Evolutionary conservation across 139 green algal species (phyloP), one percentile per base, ranked within the genome.

Genomic region (Asterochloris sp.): DNA sequence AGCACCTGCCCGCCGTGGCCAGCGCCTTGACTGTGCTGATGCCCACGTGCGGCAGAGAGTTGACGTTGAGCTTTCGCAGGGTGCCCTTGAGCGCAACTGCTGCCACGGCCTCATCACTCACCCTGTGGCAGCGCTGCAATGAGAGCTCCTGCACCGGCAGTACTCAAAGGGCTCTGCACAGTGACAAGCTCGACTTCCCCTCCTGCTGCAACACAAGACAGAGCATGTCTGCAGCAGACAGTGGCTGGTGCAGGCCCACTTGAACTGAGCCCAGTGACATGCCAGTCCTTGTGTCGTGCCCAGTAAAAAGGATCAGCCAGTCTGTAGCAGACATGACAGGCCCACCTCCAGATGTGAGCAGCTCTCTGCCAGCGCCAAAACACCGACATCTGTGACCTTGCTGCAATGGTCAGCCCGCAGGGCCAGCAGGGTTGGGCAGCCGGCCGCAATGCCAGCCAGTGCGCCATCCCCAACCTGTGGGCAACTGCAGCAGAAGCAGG

Each of bases 51-150:
- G 62, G 79, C 1, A 91, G 27, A 11, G 81, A 85, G 60, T 76
- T 84, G 19, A 92, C 78, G 23, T 62, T 61, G 0, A 94, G 74
- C 61, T 73, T 69, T 28, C 29, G 79, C 75, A 95, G 69, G 29
- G 63, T 75, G 68, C 87, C 82, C 12, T 69, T 24, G 47, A 80
- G 47, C 16, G 85, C 85, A 21, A 90, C 69, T 15, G 76, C 71
- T 0, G 85, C 81, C 11, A 95, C 28, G 9, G 82, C 85, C 13
- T n/a, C 83, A 73, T 92, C 89, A 9, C 79, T 84, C 26, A 94
- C 79, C 12, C 66, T 67, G 14, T 17, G 29, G 83, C 89, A 94
- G 67, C 89, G 82, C 14, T 86, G 82, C 60, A 91, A 79, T 0
- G 87, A 91, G 23, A 92, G 79, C 12, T 79, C 62, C 83, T 84